phyloP scores from a whole-genome alignment of 495 filamentous ascomycete genomes.

The Xanthoparmelia taractica region DNA sequence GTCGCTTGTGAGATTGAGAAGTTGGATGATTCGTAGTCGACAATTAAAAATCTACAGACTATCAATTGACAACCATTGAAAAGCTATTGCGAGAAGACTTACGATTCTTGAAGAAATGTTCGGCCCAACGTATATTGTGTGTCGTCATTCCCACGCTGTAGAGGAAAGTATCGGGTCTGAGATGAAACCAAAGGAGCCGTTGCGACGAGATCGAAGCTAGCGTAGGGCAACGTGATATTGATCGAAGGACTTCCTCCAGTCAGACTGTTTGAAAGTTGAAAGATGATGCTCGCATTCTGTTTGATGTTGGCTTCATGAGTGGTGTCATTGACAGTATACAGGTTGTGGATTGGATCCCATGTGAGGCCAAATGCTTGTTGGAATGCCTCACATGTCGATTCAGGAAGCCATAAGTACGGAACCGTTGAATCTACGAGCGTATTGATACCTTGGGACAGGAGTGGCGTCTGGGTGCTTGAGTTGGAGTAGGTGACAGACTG shows the following conservation, averaged over 20 bases:
- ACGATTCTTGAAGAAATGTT: conserved; percentile 50
- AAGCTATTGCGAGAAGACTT: not conserved
- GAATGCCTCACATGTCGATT: conserved; percentile 47
- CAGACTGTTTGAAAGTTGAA: conserved; percentile 39
- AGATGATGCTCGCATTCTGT: conserved; percentile 41
- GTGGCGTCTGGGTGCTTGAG: conserved; percentile 28
- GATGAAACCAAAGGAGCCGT: conserved; percentile 33
- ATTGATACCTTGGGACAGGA: conserved; percentile 40
- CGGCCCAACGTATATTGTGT: conserved; percentile 47
- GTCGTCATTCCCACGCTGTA: conserved; percentile 41
- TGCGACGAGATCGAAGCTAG: conserved; percentile 44
- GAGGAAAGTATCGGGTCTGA: conserved; percentile 42
- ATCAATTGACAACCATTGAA: not conserved
- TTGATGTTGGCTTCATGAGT: conserved; percentile 37
- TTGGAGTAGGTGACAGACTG: conserved; percentile 40
- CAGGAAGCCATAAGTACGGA: conserved; percentile 57
- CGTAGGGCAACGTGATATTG: conserved; percentile 47
- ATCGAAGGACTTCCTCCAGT: conserved; percentile 34
- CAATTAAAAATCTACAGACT: conserved; percentile 19
- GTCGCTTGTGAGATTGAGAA: conserved; percentile 25
- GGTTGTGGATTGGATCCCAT: conserved; percentile 35
- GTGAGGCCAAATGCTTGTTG: conserved; percentile 45
- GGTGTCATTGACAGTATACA: conserved; percentile 47
- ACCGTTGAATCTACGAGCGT: conserved; percentile 58
- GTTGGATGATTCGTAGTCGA: conserved; percentile 24